Evolutionary conservation across 2,329 filamentous ascomycete genomes (phyloP), one percentile per base, ranked within the genome.

Genomic region (Chaetomium globosum): DNA sequence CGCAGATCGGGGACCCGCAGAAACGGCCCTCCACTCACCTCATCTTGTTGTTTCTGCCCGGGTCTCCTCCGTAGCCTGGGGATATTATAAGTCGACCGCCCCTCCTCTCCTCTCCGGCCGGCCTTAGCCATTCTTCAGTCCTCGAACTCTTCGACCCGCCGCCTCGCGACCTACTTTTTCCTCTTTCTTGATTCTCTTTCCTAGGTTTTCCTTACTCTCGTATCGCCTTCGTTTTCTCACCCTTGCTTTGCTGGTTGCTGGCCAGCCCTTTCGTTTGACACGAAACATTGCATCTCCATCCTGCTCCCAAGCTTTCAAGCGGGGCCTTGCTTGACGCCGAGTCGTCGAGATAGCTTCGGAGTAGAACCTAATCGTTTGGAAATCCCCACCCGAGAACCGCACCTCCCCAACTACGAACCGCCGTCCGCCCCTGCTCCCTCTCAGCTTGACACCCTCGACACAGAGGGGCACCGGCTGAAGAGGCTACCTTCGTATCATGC

Each of bases 221-320:
- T 61, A 61, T 68, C 68, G 63, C 51, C 67, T 46, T 54, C 12
- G 61, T 52, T 52, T 63, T 57, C 52, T 63, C 33, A 23, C 54
- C n/a, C 51, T 52, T 59, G 21, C 55, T 56, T 52, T 59, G 21
- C 55, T 56, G 60, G 66, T 73, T 72, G 70, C 69, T 70, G 67
- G 71, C 59, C 65, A 69, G 68, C 72, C 74, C 69, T 76, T 66
- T 79, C 76, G 77, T 79, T 80, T 80, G 77, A 80, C 73, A 79
- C 78, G 77, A 79, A 73, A 73, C 67, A 69, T 71, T 69, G 57
- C 60, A 58, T 65, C 64, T 59, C 63, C 60, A 43, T 55, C 53
- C 63, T 71, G 61, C 61, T 74, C 70, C 57, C 54, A 65, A 28
- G 57, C 61, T 69, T 61, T 61, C 21, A 58, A 64, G 64, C 59